Percentiles rank a stretch among this genome's conserved stretches.
These are phyloP conservation scores for Ophiocordyceps australis DNA, from an alignment of 2,329 filamentous ascomycete genomes.

Conservation along the genomic window DNA sequence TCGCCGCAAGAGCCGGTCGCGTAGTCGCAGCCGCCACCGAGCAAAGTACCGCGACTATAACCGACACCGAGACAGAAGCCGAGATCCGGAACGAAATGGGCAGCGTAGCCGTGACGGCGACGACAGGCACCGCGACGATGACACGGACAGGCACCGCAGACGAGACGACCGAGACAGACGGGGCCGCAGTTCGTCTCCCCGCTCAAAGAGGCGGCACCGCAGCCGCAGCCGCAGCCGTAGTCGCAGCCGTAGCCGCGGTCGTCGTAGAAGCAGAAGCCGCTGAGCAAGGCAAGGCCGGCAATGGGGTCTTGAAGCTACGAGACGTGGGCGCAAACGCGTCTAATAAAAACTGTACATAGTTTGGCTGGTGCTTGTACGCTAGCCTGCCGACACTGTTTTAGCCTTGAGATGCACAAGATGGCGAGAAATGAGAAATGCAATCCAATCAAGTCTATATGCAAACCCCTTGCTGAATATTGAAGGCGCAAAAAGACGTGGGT, in stretches of 20 bases:
- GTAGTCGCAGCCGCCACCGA: constrained; percentile 14
- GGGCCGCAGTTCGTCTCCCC: constrained; percentile 15
- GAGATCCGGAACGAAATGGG: not conserved
- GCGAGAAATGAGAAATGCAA: too few species aligned
- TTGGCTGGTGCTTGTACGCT: too few species aligned
- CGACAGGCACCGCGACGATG: constrained; percentile 10
- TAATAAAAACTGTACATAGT: too few species aligned
- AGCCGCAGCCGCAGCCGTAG: constrained; percentile 19
- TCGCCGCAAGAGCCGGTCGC: constrained; percentile 16
- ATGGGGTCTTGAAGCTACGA: too few species aligned
- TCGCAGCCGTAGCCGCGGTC: constrained; percentile 19
- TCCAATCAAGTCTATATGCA: too few species aligned
- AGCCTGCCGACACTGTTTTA: too few species aligned
- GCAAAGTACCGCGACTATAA: constrained; percentile 12
- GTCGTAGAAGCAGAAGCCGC: constrained; percentile 17
- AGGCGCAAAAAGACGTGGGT: too few species aligned
- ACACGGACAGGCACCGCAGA: constrained; percentile 16
- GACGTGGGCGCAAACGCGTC: too few species aligned
- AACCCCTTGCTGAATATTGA: too few species aligned
- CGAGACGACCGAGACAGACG: constrained; percentile 9
- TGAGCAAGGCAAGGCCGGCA: too few species aligned
- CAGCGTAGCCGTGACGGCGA: constrained; percentile 10
- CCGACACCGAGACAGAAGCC: not conserved
- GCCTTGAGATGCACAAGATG: too few species aligned
- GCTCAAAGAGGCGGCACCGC: constrained; percentile 15